Evolutionary conservation across 441 rosid genomes (phyloP), one percentile per base, ranked within the genome.

Genomic region (Geranium incanum): DNA sequence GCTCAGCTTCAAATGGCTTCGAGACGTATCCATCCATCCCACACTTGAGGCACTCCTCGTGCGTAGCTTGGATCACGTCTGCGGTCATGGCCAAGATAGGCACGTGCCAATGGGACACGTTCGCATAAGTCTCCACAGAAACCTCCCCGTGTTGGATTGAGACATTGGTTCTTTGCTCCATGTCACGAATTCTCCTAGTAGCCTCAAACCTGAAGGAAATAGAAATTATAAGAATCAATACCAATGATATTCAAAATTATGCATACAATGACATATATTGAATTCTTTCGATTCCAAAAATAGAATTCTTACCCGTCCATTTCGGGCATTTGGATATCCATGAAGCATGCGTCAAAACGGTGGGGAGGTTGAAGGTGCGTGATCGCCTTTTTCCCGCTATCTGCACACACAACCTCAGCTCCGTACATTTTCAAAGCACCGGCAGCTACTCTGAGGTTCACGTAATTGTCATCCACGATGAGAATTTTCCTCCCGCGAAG

Each of bases 291-390:
- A 48, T 1, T 48, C 7, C 3, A 48, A 1, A 11, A 48, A 48
- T 9, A 48, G 1, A 5, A 48, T 12, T 12, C 71, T 77, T 86
- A 94, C 97, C 97, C 98, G 36, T 94, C 97, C 89, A 91, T 86
- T 82, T 88, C 98, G n/a, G 98, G 98, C 98, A 94, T 94, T 72
- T 91, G 95, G 78, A 89, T 84, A 79, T 94, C 98, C 97, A 94
- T 94, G 81, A 94, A 90, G 82, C 98, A 94, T 48, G 95, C 96
- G 74, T 90, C 88, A 38, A 94, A 94, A 36, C 71, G 74, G 75
- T 94, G 98, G 52, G 97, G 96, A 9, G 91, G 97, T 70, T 79
- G 81, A 72, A 94, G 97, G 84, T 77, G 79, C 72, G 73, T 76
- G 50, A 94, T 55, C 23, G 97, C 91, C 77, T 81, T 82, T 69